Base-by-base conservation (phyloP, 1,139 yeast species). In the Candida glucosophila region DNA sequence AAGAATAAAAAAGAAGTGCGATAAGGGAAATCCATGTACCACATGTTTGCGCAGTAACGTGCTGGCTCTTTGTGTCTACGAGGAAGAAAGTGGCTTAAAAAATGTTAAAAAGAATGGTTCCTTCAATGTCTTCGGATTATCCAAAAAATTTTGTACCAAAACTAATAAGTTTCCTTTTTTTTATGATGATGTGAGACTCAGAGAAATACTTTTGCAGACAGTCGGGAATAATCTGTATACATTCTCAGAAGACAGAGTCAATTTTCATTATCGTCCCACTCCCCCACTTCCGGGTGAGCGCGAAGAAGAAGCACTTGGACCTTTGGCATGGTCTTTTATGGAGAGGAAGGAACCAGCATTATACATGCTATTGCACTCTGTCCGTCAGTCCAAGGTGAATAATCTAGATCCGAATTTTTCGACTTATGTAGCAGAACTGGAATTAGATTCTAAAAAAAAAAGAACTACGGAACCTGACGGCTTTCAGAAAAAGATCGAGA, bases 401-500 rank as follows among this genome's bases (percentile, higher is more conserved):
- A 19, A 24, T 12, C n/a, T 19, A 13, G 16, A 24, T 18, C 13
- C 9, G 11, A 15, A 12, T 17, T 23, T 13, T 20, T 23, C 14
- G 12, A 4, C 6, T 13, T 15, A 12, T 24, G 11, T 3, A 12
- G 14, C 14, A 12, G 13, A 14, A 11, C 12, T 8, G 11, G n/a
- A 11, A 6, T 9, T 13, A 11, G 23, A 23, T 6, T 15, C n/a
- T 14, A 5, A 15, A 17, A 10, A 19, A 12, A 15, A 15, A 23
- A 17, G 5, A 12, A 9, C 8, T n/a, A 5, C 12, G 13, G 22
- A 18, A 13, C 22, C 17, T 17, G 14, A 12, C 3, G 14, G 17
- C 4, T 10, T 13, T 14, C 17, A 19, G 8, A 19, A 7, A 35
- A 53, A 14, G 55, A 49, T 21, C 40, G 40, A 14, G 59, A 52